phyloP scores from a whole-genome alignment of 2,329 filamentous ascomycete genomes.

The Pseudogymnoascus sp. region DNA sequence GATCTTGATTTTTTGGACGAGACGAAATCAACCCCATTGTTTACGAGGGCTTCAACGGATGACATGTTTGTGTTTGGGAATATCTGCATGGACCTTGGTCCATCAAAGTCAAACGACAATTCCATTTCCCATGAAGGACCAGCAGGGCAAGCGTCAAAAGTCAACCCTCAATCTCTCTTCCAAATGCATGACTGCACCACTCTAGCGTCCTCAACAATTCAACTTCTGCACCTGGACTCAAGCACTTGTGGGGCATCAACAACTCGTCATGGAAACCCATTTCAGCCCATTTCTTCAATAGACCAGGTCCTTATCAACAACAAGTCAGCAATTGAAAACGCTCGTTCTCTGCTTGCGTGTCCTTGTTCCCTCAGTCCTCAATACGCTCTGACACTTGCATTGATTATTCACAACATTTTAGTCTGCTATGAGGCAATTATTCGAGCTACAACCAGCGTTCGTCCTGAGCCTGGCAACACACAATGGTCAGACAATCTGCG shows the following conservation, averaged over 20 bases:
- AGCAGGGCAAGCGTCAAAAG: neutral
- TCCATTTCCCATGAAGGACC: neutral
- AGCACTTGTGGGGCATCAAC: neutral
- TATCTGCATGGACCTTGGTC: neutral
- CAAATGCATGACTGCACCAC: neutral
- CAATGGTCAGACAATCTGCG: neutral
- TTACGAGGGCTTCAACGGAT: neutral
- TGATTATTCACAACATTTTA: neutral
- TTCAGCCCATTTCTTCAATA: slow-evolving; percentile 1
- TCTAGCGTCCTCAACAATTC: neutral
- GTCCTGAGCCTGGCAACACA: neutral
- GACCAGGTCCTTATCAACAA: slow-evolving; percentile 3
- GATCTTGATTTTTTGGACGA: neutral
- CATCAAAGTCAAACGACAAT: neutral
- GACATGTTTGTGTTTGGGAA: slow-evolving; percentile 1
- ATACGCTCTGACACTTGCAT: neutral
- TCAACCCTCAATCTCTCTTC: neutral
- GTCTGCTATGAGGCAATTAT: slow-evolving; percentile 2
- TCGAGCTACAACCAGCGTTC: neutral
- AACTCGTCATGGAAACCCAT: neutral
- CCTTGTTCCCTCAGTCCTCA: neutral
- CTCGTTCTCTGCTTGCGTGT: neutral
- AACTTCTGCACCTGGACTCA: neutral
- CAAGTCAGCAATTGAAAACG: slow-evolving; percentile 2
- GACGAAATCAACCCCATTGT: neutral